A percentile compares a stretch with the other conserved stretches of the same genome.
phyloP scores from a whole-genome alignment of 169 alveolate genomes.

The Eimeria praecox region DNA sequence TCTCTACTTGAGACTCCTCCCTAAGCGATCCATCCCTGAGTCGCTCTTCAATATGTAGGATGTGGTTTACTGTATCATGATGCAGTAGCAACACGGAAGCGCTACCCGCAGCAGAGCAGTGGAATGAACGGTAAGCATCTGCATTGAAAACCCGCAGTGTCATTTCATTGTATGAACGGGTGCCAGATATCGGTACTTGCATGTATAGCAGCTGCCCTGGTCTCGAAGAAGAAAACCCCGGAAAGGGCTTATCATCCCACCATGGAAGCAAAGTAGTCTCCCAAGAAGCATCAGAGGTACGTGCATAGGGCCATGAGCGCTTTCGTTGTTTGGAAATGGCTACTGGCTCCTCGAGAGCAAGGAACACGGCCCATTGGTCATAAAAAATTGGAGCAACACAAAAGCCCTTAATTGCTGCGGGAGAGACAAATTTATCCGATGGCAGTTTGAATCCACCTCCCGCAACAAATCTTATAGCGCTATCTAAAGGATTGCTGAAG shows the following conservation, averaged over 20 bases:
- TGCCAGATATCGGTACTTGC: constrained; percentile 72
- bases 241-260: constrained; percentile 23
- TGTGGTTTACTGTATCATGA: constrained; percentile 65
- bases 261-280: constrained; percentile 53
- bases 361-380: constrained; percentile 69
- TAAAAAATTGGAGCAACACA: constrained; percentile 72
- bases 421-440: not conserved
- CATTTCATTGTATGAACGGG: constrained; percentile 66
- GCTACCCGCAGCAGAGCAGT: constrained; percentile 73
- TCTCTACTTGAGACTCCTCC: constrained; percentile 55
- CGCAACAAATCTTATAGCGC: constrained; percentile 27
- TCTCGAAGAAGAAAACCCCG: constrained; percentile 36
- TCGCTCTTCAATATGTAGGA: constrained; percentile 64
- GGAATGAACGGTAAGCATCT: constrained; percentile 57
- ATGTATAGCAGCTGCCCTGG: constrained; percentile 65
- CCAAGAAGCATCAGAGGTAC: constrained; percentile 16
- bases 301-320: not conserved
- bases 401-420: constrained; percentile 49
- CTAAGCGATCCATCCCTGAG: constrained; percentile 58
- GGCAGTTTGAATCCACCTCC: constrained; percentile 64
- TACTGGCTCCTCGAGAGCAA: constrained; percentile 70
- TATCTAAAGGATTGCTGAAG: constrained; percentile 49
- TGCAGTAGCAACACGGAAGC: constrained; percentile 70
- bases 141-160: constrained; percentile 66
- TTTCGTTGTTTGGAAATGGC: not conserved